A percentile compares a stretch with the other conserved stretches of the same genome.
Evolutionary conservation across 352 stramenopile species (phyloP).

Genomic region (Globisporangium rhizosaccharum): DNA sequence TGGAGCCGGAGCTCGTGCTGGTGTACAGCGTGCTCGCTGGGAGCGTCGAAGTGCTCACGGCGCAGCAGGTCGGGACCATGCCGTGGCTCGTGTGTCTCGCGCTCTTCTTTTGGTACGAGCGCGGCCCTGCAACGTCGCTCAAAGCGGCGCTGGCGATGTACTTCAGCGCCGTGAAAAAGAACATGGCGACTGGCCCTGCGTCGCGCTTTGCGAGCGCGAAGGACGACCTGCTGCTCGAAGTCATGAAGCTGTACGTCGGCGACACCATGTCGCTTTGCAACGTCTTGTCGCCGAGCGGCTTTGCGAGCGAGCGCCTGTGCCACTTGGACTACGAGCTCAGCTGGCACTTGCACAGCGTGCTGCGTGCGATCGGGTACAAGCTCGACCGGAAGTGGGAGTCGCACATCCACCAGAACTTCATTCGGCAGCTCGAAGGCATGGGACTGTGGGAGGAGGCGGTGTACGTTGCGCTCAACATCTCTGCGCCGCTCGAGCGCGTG

Average conservation of each 20-base stretch:
- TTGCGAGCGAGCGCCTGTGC: slow-evolving; percentile 19
- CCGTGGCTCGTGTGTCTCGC: slow-evolving; percentile 59
- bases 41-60: slow-evolving; percentile 51
- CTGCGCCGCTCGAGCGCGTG: slow-evolving; percentile 43
- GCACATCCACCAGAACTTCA: slow-evolving; percentile 78
- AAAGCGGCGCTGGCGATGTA: slow-evolving; percentile 41
- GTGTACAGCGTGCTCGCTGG: slow-evolving; percentile 65
- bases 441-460: slow-evolving; percentile 66
- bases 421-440: slow-evolving; percentile 63
- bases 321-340: slow-evolving; percentile 74
- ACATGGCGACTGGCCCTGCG: slow-evolving; percentile 24
- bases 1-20: slow-evolving; percentile 53
- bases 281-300: slow-evolving; percentile 57
- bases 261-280: slow-evolving; percentile 45
- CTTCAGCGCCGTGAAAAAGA: slow-evolving; percentile 33
- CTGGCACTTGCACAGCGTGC: slow-evolving; percentile 73
- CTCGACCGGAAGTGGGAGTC: slow-evolving; percentile 72
- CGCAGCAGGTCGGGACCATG: slow-evolving; percentile 34
- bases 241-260: slow-evolving; percentile 67
- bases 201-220: slow-evolving; percentile 38
- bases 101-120: slow-evolving; percentile 69
- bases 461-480: slow-evolving; percentile 79
- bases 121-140: slow-evolving; percentile 39
- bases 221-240: slow-evolving; percentile 54
- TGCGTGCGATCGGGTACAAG: slow-evolving; percentile 68